Evolutionary conservation across 2,329 filamentous ascomycete species (phyloP).

Genomic region (Xylariaceae sp.): DNA sequence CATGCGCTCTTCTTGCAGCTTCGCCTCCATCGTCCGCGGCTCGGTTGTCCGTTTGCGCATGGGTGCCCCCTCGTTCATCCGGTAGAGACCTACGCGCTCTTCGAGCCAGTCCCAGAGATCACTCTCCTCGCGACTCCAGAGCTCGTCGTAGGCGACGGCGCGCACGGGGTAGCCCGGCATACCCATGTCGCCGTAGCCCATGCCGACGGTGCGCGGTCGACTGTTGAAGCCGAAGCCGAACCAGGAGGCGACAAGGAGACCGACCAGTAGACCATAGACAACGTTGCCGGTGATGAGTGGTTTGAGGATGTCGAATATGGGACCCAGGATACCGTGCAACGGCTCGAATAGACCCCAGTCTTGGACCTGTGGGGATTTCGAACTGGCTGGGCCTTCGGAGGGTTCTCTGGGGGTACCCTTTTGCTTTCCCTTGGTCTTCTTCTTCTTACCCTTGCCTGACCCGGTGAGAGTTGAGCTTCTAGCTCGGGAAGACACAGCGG

Average conservation of each 20-base stretch:
- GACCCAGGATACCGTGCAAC: constrained; percentile 62
- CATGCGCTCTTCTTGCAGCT: constrained; percentile 56
- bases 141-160: constrained; percentile 81
- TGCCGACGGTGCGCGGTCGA: constrained; percentile 30
- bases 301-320: constrained; percentile 62
- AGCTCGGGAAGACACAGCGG: constrained; percentile 62
- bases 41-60: constrained; percentile 47
- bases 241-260: constrained; percentile 70
- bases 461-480: constrained; percentile 46
- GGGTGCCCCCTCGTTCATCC: constrained; percentile 40
- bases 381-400: constrained; percentile 36
- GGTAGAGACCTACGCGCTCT: constrained; percentile 71
- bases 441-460: constrained; percentile 52
- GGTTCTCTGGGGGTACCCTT: constrained; percentile 41
- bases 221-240: constrained; percentile 56
- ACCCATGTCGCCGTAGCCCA: constrained; percentile 37
- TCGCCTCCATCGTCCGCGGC: constrained; percentile 55
- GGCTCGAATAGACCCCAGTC: constrained; percentile 82
- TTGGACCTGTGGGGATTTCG: constrained; percentile 38
- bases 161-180: constrained; percentile 55
- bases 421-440: constrained; percentile 52
- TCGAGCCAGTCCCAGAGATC: constrained; percentile 93
- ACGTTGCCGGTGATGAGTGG: constrained; percentile 72
- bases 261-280: constrained; percentile 67
- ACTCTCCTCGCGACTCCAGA: constrained; percentile 83